phyloP scores from a whole-genome alignment of 2,329 filamentous ascomycete species.

The Ophiostoma quercus region DNA sequence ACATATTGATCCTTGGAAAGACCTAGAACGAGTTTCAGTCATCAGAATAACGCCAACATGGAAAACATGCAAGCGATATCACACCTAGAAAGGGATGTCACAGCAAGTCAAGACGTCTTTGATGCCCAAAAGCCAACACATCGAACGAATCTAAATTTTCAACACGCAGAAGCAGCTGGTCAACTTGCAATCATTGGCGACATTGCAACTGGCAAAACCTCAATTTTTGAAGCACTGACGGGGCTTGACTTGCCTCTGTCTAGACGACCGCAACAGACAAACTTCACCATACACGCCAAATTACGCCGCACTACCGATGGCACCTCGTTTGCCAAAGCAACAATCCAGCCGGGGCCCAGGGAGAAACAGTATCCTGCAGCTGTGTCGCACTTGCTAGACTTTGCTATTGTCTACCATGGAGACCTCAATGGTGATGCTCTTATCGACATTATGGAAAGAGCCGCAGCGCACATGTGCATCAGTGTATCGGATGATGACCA shows the following conservation, averaged over 20 bases:
- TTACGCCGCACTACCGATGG: not conserved
- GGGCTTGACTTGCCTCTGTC: slow-evolving; percentile 18
- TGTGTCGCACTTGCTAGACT: slow-evolving; percentile 18
- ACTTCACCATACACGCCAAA: slow-evolving; percentile 4
- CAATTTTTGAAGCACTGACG: slow-evolving; percentile 23
- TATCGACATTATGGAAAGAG: not conserved
- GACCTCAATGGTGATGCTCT: not conserved
- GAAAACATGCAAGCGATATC: not conserved
- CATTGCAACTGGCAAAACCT: slow-evolving; percentile 24
- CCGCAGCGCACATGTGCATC: slow-evolving; percentile 13
- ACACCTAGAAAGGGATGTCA: not conserved
- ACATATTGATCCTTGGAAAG: no score
- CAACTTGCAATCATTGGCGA: slow-evolving; percentile 24
- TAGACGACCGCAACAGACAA: not conserved
- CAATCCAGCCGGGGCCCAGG: slow-evolving; percentile 18
- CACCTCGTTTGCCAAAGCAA: slow-evolving; percentile 13
- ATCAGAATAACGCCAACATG: not conserved
- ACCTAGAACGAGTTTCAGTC: not conserved
- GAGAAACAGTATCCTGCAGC: slow-evolving; percentile 22
- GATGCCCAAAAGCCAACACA: not conserved
- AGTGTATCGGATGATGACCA: not conserved
- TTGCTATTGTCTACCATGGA: slow-evolving; percentile 4
- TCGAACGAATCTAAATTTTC: not conserved
- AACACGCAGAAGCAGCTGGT: not conserved
- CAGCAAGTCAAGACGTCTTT: not conserved